Evolutionary conservation across 371 early-diverging fungal genomes (phyloP), one percentile per base, ranked within the genome.

Genomic region (Zancudomyces culisetae): DNA sequence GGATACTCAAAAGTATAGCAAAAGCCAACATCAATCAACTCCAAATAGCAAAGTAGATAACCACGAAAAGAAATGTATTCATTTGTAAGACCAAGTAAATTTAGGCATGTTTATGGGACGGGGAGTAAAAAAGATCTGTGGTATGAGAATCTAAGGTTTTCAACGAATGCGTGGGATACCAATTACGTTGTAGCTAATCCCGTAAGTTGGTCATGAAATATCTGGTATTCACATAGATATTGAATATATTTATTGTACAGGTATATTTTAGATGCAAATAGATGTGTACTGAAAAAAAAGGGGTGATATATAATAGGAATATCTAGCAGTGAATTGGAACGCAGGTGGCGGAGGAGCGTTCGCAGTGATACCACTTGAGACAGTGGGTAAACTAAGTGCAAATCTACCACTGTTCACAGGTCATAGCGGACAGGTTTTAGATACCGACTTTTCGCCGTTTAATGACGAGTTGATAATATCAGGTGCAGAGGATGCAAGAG

Each of bases 361-460:
- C 72, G 85, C 88, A 55, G 92, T 97, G 13, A 75, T 95, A 49
- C 89, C 95, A 10, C 78, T 81, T 43, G 65, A 71, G 35, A 70
- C 74, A 61, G 73, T 76, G 18, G 97, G 49, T 6, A 91, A 90
- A 68, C 69, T 94, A 39, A 75, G 81, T 26, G 85, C 83, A 40
- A 78, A 79, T 52, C 77, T 80, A 43, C 95, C 97, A 1, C 70
- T 93, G 24, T 90, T 83, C 58, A 77, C 78, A 54, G 97, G 92
- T 23, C 98, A 97, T 61, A 78, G 87, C 13, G 91, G 78, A 4
- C 80, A 96, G 30, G 98, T 97, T 12, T 73, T 95, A 45, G 98
- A 97, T 69, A 97, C 96, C 26, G 91, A 88, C 61, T 97, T 93
- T 55, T 87, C 92, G 55, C 97, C 95, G 21, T 97, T 94, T 73